Conservation (phyloP, 2,329 filamentous ascomycete species). For the Anthostomella pinea region DNA sequence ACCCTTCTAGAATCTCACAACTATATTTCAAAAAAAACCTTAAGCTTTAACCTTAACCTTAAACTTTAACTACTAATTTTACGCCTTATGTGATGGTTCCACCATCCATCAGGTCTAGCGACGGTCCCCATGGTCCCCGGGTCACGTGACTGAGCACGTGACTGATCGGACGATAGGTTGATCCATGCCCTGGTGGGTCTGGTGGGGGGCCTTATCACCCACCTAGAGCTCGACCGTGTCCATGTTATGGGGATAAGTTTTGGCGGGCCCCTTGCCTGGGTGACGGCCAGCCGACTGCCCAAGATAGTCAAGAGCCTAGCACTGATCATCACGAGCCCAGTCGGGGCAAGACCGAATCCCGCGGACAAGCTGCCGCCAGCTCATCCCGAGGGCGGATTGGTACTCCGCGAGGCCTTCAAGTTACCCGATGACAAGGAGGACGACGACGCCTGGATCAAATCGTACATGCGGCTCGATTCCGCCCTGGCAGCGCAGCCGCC, state of each 20-base stretch:
- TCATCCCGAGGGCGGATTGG: constrained; percentile 7
- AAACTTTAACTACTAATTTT: too few relatives aligned
- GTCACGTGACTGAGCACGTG: too few relatives aligned
- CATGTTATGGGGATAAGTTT: constrained; percentile 28
- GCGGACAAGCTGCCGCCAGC: constrained; percentile 11
- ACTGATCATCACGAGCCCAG: constrained; percentile 24
- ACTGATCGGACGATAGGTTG: too few relatives aligned
- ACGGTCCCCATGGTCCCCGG: too few relatives aligned
- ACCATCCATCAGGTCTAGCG: too few relatives aligned
- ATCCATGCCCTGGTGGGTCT: constrained; percentile 27
- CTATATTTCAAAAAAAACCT: too few relatives aligned
- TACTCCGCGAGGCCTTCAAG: constrained; percentile 8
- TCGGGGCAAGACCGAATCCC: constrained; percentile 14
- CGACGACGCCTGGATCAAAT: constrained; percentile 15
- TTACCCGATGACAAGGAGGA: constrained; percentile 12
- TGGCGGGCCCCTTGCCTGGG: constrained; percentile 25
- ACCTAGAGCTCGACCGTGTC: constrained; percentile 22
- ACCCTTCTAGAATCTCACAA: too few relatives aligned
- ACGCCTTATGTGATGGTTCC: too few relatives aligned
- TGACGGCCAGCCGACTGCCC: constrained; percentile 18
- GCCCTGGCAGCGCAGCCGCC: constrained; percentile 10
- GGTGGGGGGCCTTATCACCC: constrained; percentile 25
- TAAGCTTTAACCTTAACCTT: too few relatives aligned
- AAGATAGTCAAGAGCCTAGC: constrained; percentile 21
- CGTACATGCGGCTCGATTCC: constrained; percentile 10